These are phyloP conservation scores for Lagenidium sp. DNA, from an alignment of 352 stramenopile genomes.

Conservation along the genomic window DNA sequence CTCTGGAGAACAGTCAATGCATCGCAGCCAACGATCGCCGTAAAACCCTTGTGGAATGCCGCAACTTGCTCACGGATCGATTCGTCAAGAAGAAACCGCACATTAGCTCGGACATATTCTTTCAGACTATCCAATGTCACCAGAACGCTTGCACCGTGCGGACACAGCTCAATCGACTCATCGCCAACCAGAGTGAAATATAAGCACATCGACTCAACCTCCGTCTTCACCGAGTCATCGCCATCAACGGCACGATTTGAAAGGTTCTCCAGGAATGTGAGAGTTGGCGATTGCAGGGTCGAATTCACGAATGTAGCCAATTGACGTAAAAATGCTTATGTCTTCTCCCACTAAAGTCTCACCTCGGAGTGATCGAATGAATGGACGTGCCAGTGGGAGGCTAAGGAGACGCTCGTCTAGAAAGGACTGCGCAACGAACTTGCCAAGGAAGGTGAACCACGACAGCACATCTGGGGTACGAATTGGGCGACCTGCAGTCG, in stretches of 20 bases:
- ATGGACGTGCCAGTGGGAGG: conserved; percentile 65
- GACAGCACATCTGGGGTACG: conserved; percentile 15
- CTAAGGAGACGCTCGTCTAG: conserved; percentile 81
- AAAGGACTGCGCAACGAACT: conserved; percentile 62
- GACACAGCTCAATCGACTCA: conserved; percentile 38
- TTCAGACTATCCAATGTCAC: conserved; percentile 43
- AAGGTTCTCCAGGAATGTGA: too few species aligned
- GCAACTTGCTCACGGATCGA: conserved; percentile 51
- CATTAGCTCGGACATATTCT: conserved; percentile 48
- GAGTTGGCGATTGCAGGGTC: conserved; percentile 64
- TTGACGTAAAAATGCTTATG: conserved; percentile 32
- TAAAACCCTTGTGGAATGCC: conserved; percentile 63
- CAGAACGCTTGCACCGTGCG: conserved; percentile 20
- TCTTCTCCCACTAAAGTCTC: conserved; percentile 36
- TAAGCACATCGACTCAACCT: conserved; percentile 59
- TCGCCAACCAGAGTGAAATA: conserved; percentile 73
- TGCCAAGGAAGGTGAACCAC: conserved; percentile 69
- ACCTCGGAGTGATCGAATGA: conserved; percentile 47
- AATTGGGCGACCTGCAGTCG: not conserved
- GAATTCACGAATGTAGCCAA: conserved; percentile 52
- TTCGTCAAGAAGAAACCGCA: conserved; percentile 48
- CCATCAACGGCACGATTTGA: too few species aligned
- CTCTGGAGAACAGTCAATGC: conserved; percentile 30
- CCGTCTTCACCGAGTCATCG: too few species aligned
- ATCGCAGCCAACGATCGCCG: conserved; percentile 25